Evolutionary conservation across 2,329 filamentous ascomycete genomes (phyloP).

Genomic region (Hortaea sp.): DNA sequence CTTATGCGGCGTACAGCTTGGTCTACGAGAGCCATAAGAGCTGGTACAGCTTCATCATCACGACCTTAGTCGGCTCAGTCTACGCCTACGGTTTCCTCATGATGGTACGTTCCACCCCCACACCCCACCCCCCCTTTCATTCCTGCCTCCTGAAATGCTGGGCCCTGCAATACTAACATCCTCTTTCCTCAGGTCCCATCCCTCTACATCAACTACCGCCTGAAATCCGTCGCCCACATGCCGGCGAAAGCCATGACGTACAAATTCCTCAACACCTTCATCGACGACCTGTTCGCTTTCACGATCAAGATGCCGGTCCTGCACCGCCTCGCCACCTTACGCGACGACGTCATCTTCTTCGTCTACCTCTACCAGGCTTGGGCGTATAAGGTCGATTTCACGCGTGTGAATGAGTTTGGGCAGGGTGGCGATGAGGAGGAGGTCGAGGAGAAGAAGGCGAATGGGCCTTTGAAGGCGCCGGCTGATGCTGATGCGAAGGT

Average conservation of each 20-base stretch:
- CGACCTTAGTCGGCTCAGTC: conserved; percentile 87
- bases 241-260: conserved; percentile 93
- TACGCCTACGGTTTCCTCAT: conserved; percentile 98
- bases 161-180: conserved; percentile 1
- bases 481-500: not conserved
- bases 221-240: conserved; percentile 90
- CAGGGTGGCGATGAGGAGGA: conserved; percentile 86
- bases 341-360: conserved; percentile 97
- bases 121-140: conserved; percentile 3
- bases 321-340: conserved; percentile 80
- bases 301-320: conserved; percentile 98
- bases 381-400: conserved; percentile 86
- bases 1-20: conserved; percentile 84
- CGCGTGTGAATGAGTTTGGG: conserved; percentile 91
- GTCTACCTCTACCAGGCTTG: conserved; percentile 91
- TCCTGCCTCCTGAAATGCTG: too few species aligned
- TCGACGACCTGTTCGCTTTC: conserved; percentile 96
- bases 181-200: conserved; percentile 49
- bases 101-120: too few species aligned
- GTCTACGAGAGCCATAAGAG: conserved; percentile 93
- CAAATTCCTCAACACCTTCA: conserved; percentile 98
- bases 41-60: conserved; percentile 83
- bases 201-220: conserved; percentile 96
- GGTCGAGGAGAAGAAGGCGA: conserved; percentile 44
- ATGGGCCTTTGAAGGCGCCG: not conserved